A percentile compares a stretch with the other conserved stretches of the same genome.
These are phyloP conservation scores for Bonia amplexicaulis DNA, from an alignment of 176 grass and related monocot genomes.

Conservation along the genomic window DNA sequence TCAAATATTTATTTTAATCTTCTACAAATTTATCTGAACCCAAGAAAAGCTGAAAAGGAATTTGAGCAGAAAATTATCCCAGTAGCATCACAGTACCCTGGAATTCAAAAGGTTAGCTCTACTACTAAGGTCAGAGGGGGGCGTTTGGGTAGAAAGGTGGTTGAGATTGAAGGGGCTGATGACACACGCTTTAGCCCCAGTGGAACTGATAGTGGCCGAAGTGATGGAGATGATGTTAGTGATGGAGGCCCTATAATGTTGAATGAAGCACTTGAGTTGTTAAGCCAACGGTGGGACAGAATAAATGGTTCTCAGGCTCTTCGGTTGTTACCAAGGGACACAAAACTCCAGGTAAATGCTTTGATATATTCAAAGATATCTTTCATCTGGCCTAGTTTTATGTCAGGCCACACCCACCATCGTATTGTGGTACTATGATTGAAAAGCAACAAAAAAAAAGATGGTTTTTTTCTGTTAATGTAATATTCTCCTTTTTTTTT, in stretches of 20 bases:
- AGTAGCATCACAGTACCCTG: slow-evolving; percentile 60
- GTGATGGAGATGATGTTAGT: slow-evolving; percentile 82
- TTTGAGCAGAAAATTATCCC: slow-evolving; percentile 63
- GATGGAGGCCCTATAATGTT: slow-evolving; percentile 85
- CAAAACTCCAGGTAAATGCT: slow-evolving; percentile 78
- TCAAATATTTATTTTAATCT: slow-evolving; percentile 96
- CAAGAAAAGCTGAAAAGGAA: slow-evolving; percentile 67
- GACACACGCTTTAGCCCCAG: slow-evolving; percentile 56
- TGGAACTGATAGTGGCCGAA: slow-evolving; percentile 85
- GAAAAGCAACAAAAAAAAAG: background rate
- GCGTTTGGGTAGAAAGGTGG: slow-evolving; percentile 79
- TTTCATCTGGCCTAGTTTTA: slow-evolving; percentile 5
- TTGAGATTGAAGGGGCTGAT: slow-evolving; percentile 85
- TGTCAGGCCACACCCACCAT: background rate
- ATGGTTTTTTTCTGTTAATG: background rate
- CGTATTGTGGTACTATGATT: background rate
- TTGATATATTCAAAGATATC: slow-evolving; percentile 8
- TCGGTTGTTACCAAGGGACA: slow-evolving; percentile 89
- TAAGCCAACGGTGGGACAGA: slow-evolving; percentile 95
- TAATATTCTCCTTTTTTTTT: background rate
- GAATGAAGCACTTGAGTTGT: slow-evolving; percentile 85
- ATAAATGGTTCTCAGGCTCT: slow-evolving; percentile 98
- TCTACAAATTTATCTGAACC: slow-evolving; percentile 96
- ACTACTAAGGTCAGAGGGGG: slow-evolving; percentile 51
- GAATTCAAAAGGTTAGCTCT: slow-evolving; percentile 44